Percentiles rank a stretch among this genome's conserved stretches.
phyloP scores from a whole-genome alignment of 495 filamentous ascomycete species.

The Poronia punctata region DNA sequence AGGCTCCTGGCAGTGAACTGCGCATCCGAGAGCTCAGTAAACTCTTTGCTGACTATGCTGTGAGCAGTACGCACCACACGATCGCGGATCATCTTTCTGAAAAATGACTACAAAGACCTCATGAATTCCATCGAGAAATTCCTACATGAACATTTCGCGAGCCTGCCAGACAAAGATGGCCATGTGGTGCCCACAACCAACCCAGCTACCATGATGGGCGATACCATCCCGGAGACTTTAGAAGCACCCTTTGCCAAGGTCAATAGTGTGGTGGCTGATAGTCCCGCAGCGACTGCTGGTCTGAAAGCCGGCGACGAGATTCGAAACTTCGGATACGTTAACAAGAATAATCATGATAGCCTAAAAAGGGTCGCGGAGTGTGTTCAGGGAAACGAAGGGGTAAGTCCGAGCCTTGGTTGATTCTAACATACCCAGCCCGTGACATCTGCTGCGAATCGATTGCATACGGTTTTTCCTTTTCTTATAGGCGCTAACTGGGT shows the following conservation, averaged over 20 bases:
- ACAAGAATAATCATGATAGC: conserved; percentile 76
- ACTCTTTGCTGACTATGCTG: conserved; percentile 2
- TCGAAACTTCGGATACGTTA: conserved; percentile 73
- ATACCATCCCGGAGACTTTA: conserved; percentile 33
- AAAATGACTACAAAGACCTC: conserved; percentile 87
- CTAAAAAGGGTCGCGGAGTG: conserved; percentile 76
- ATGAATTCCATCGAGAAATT: conserved; percentile 76
- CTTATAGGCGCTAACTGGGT: conserved; percentile 9
- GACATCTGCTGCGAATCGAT: too few species aligned
- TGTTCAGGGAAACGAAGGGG: conserved; percentile 83
- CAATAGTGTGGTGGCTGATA: conserved; percentile 69
- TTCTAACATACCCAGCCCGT: not conserved
- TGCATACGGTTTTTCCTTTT: too few species aligned
- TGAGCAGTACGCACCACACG: conserved; percentile 77
- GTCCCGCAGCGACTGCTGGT: conserved; percentile 80
- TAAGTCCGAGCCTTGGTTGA: conserved; percentile 40
- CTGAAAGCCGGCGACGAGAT: conserved; percentile 78
- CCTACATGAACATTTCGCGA: conserved; percentile 72
- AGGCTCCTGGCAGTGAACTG: conserved; percentile 15
- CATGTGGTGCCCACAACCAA: conserved; percentile 2
- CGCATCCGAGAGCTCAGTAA: not conserved
- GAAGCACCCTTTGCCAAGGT: conserved; percentile 83
- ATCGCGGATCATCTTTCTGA: conserved; percentile 78
- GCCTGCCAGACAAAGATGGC: conserved; percentile 31
- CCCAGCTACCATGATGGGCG: conserved; percentile 25